Evolutionary conservation across 805 yeast species (phyloP).

Genomic region (Metschnikowia continentalis): DNA sequence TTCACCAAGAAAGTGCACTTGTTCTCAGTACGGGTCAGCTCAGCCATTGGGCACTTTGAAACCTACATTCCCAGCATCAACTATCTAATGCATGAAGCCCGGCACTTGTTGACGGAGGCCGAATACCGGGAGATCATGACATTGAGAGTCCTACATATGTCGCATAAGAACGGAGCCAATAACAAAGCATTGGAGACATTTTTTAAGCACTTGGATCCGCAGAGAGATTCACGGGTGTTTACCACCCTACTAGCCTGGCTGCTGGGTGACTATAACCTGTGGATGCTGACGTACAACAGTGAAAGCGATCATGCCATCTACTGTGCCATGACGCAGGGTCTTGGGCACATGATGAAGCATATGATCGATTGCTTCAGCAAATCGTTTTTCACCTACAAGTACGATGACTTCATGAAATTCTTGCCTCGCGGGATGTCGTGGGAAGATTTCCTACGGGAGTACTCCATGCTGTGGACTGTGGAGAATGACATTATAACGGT

Average conservation of each 20-base stretch:
- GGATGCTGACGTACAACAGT: constrained; percentile 28
- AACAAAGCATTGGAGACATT: constrained; percentile 30
- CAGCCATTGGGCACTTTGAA: constrained; percentile 46
- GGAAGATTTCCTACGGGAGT: constrained; percentile 17
- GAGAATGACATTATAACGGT: constrained; percentile 26
- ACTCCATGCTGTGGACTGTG: constrained; percentile 29
- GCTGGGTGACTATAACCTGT: constrained; percentile 26
- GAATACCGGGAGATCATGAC: constrained; percentile 41
- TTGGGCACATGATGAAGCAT: constrained; percentile 23
- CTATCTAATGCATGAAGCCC: constrained; percentile 32
- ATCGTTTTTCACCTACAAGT: constrained; percentile 37
- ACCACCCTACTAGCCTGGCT: constrained; percentile 26
- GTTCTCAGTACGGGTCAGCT: constrained; percentile 44
- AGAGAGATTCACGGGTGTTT: constrained; percentile 12
- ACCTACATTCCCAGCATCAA: constrained; percentile 52
- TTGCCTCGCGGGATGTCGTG: constrained; percentile 26
- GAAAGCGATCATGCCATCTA: constrained; percentile 31
- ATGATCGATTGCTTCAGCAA: constrained; percentile 28
- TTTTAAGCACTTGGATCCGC: constrained; percentile 22
- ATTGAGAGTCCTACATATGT: constrained; percentile 42
- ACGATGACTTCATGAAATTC: constrained; percentile 21
- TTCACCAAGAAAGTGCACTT: constrained; percentile 46
- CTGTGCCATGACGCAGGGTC: constrained; percentile 43
- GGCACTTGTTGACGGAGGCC: constrained; percentile 17
- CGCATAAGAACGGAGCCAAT: constrained; percentile 36